Evolutionary conservation across 345 rosid genomes (phyloP), one percentile per base, ranked within the genome.

Genomic region (Noccaea bulbosa): DNA sequence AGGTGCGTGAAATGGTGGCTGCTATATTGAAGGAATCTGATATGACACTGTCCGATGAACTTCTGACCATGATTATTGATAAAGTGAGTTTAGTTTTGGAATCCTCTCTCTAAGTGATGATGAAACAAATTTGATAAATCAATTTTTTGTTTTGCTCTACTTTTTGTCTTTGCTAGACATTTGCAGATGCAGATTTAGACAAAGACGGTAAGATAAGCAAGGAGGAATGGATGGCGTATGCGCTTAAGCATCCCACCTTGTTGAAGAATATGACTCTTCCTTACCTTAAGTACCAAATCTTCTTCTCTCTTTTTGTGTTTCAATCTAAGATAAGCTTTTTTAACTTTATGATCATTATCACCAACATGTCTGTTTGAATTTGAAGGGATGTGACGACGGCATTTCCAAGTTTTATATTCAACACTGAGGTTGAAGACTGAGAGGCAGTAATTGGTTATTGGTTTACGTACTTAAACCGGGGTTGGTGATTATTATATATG

Each of bases 1-100:
- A 90, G 98, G 98, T 93, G 45, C 90, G 83, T 81, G 83, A 87
- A 81, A 90, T 93, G 97, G 90, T 93, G 39, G 49, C 71, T 78
- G 91, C 94, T 37, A 83, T 86, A 54, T 76, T 92, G 78, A 72
- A 63, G 79, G 94, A 92, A 76, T 92, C 89, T 44, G 82, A 83
- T 30, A 78, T 77, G 81, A 70, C 40, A 8, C 72, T 93, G 47
- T 71, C 97, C 0, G 87, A 85, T 32, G 89, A 90, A 40, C 85
- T 87, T 60, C 69, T 88, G 6, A 96, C 83, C 57, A 67, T 83
- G 65, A 93, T 93, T 40, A 69, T 90, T 57, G 93, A 90, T 73
- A 83, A 86, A 77, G 96, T 83, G 69, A 70, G 82, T 24, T 32
- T 4, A 1, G 15, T 48, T 24, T 24, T 35, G 50, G 17, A 45